These are phyloP conservation scores for Epichloe typhina DNA, from an alignment of 2,329 filamentous ascomycete species.

Conservation along the genomic window DNA sequence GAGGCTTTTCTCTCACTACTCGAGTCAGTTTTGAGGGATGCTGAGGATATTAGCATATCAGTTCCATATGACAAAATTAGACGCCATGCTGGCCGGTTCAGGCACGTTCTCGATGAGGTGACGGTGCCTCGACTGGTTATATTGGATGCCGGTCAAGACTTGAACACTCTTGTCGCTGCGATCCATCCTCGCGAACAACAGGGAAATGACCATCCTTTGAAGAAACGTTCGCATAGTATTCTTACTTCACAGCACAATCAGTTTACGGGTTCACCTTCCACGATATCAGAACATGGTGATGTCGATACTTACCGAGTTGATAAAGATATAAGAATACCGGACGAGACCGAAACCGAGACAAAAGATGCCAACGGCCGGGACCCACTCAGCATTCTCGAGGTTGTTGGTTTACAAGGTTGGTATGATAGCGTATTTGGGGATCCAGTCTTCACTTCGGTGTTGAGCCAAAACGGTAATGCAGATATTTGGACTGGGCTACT, in stretches of 20 bases:
- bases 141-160: conserved; percentile 37
- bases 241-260: not conserved
- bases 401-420: conserved; percentile 36
- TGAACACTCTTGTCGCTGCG: conserved; percentile 32
- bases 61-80: conserved; percentile 44
- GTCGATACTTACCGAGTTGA: not conserved
- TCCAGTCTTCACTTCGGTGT: conserved; percentile 37
- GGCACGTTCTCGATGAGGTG: conserved; percentile 38
- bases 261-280: not conserved
- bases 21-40: conserved; percentile 43
- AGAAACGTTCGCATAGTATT: not conserved
- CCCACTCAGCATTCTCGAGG: not conserved
- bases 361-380: too few species aligned
- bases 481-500: conserved; percentile 36
- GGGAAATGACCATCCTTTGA: not conserved
- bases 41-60: conserved; percentile 44
- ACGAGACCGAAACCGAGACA: not conserved
- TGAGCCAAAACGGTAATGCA: conserved; percentile 29
- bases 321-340: not conserved
- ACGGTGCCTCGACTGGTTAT: conserved; percentile 37
- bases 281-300: not conserved
- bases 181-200: not conserved
- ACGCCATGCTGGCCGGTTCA: conserved; percentile 35
- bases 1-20: conserved; percentile 43
- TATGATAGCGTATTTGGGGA: conserved; percentile 47